Percentiles rank a stretch among this genome's conserved stretches.
phyloP scores from a whole-genome alignment of 148 eudicot species.

The Arctostaphylos glauca region DNA sequence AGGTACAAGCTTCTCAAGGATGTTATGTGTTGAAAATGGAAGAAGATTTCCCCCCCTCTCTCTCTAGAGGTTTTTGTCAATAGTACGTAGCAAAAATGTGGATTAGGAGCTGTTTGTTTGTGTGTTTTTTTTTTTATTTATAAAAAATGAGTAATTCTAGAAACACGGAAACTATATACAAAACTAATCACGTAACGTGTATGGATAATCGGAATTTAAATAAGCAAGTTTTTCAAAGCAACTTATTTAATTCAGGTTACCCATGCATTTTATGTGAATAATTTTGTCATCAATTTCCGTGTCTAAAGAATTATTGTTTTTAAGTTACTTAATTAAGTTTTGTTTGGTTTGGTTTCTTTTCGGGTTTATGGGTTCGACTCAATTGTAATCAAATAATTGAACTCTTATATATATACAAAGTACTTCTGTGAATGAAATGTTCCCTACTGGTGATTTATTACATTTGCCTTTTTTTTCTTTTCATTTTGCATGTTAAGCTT shows the following conservation, averaged over 20 bases:
- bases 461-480: neutral
- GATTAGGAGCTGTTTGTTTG: neutral
- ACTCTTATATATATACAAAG: neutral
- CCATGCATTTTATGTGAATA: neutral
- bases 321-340: neutral
- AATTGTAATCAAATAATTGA: slow-evolving; percentile 15
- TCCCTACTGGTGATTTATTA: neutral
- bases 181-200: neutral
- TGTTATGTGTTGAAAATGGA: slow-evolving; percentile 31
- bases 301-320: neutral
- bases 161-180: neutral
- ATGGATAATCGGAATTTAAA: neutral
- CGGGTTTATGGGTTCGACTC: neutral
- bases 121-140: neutral
- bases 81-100: neutral
- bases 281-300: neutral
- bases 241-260: neutral
- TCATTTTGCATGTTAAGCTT: neutral
- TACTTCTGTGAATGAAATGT: neutral
- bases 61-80: neutral
- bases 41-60: neutral
- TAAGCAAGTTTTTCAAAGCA: too few species aligned
- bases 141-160: neutral
- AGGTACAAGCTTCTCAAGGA: slow-evolving; percentile 61
- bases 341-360: neutral